These are phyloP conservation scores for Symbiodinium pilosum DNA, from an alignment of 73 alveolate genomes.

Conservation along the genomic window DNA sequence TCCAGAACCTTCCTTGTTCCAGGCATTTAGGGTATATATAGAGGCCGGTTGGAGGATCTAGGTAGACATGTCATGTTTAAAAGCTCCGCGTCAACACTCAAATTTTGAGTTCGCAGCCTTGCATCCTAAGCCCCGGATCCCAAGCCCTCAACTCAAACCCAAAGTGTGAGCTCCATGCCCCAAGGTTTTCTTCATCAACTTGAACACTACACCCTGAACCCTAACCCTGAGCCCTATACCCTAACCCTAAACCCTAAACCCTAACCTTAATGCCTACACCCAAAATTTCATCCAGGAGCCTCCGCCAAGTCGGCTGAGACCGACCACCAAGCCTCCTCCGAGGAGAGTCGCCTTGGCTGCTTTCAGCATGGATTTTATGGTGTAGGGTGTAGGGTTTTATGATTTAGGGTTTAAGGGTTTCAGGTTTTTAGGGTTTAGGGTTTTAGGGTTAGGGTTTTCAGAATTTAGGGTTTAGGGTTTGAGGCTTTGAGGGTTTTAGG, in stretches of 20 bases:
- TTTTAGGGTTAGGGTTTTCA: too few species aligned
- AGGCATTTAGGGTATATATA: too few species aligned
- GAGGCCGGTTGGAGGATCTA: too few species aligned
- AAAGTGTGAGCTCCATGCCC: neutral
- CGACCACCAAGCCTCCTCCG: constrained; percentile 50
- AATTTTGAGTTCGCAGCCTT: too few species aligned
- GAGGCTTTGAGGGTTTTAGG: too few species aligned
- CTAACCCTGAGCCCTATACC: neutral
- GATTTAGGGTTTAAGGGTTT: too few species aligned
- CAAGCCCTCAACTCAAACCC: neutral
- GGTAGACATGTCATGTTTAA: too few species aligned
- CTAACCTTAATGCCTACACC: neutral
- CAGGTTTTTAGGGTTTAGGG: too few species aligned
- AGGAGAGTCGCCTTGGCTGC: constrained; percentile 17
- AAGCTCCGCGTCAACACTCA: too few species aligned
- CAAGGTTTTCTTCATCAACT: neutral
- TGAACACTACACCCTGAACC: neutral
- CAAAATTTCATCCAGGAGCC: neutral
- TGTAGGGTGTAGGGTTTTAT: neutral
- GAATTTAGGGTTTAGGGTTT: too few species aligned
- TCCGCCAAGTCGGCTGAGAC: neutral
- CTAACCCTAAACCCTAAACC: neutral
- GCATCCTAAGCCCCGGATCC: neutral
- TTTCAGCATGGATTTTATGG: neutral
- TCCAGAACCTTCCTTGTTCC: too few species aligned